Evolutionary conservation across 2,329 filamentous ascomycete genomes (phyloP).

Genomic region (Fusarium oligoseptatum): DNA sequence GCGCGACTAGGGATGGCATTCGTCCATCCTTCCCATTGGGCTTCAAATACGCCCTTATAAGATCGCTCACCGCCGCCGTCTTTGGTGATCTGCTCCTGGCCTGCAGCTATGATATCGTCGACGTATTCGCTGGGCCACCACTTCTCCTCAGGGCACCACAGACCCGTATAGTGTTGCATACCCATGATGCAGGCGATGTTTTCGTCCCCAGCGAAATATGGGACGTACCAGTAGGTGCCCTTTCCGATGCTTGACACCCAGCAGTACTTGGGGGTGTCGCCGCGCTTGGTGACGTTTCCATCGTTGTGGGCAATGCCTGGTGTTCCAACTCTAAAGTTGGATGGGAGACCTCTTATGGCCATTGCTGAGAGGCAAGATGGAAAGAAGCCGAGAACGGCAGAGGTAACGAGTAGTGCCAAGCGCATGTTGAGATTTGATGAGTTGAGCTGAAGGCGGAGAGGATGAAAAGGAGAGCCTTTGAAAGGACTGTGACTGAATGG

Average conservation of each 20-base stretch:
- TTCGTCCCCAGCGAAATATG: neutral
- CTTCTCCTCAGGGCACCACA: neutral
- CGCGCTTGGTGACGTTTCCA: slow-evolving; percentile 3
- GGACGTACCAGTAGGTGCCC: slow-evolving; percentile 5
- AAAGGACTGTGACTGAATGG: neutral
- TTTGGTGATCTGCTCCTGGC: slow-evolving; percentile 17
- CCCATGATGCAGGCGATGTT: slow-evolving; percentile 1
- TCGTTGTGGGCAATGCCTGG: neutral
- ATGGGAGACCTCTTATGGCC: neutral
- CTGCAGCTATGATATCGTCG: slow-evolving; percentile 9
- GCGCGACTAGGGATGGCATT: neutral
- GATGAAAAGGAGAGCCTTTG: neutral
- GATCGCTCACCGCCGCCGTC: neutral
- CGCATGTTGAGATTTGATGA: neutral
- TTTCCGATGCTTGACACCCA: neutral
- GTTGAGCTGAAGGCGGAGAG: neutral
- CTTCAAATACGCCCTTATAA: neutral
- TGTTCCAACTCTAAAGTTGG: neutral
- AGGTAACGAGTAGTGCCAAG: neutral
- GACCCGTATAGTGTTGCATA: neutral
- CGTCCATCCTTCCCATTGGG: neutral
- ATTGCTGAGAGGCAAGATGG: slow-evolving; percentile 3
- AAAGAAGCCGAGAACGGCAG: neutral
- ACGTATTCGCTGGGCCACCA: slow-evolving; percentile 18
- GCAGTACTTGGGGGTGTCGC: neutral